Base-by-base conservation (phyloP, 2,329 filamentous ascomycete species). In the Aspergillus spinulosporus region DNA sequence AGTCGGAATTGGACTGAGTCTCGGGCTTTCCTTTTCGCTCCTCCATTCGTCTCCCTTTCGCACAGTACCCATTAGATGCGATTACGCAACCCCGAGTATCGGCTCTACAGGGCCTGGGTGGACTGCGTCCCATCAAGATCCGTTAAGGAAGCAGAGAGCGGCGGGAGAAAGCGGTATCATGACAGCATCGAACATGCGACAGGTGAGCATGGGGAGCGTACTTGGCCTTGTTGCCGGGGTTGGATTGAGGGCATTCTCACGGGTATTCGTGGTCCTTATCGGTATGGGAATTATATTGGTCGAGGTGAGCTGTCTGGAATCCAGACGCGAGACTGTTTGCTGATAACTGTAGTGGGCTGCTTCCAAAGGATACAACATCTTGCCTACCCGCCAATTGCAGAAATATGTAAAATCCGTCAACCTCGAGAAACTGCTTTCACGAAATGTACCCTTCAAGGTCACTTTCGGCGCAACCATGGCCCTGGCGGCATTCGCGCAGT, bases 381-480 rank as follows among this genome's bases (percentile, higher is more conserved):
- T 79, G 49, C 77, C 76, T 3, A 56, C 75, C 8, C 61, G 73
- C 28, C 68, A 69, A 12, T 42, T 79, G 45, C 75, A 78, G 56
- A 70, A 68, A 56, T 74, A 74, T 56, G 66, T 78, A 45, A 77
- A 74, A 64, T 68, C 65, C 4, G 68, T 75, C 31, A 67, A 78
- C 61, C 39, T 79, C 28, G 67, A 70, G 28, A 69, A 66, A 34
- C 68, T 71, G 1, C 62, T 78, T 49, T 69, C 69, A 36, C 64
- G 73, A 56, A 68, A 78, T 62, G 61, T 73, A 40, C 74, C 76
- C 1, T 77, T 79, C 61, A 79, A 79, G 67, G 65, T 76, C 21
- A 79, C 73, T 53, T 79, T 79, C 59, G 77, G 76, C 7, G 62
- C 66, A 2, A 75, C 75, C 50, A 76, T 79, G 73, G 73, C 74